Evolutionary conservation across 2,329 filamentous ascomycete genomes (phyloP).

Genomic region (Trichoderma atrobrunneum): DNA sequence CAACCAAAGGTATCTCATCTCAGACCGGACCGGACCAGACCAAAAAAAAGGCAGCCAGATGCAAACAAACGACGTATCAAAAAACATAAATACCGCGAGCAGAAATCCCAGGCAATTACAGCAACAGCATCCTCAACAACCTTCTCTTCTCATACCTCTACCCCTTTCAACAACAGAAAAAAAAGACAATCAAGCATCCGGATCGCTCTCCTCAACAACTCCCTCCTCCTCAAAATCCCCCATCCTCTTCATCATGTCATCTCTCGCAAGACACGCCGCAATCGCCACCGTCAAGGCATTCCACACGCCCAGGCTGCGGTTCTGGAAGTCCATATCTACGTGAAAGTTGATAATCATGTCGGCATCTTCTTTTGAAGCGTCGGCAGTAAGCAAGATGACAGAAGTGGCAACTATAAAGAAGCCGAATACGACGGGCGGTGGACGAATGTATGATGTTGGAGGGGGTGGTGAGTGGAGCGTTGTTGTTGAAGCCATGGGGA

Average conservation of each 20-base stretch:
- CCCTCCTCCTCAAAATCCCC: constrained; percentile 36
- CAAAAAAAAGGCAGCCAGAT: not conserved
- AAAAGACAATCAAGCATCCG: constrained; percentile 33
- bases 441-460: constrained; percentile 27
- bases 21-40: not conserved
- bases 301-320: constrained; percentile 42
- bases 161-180: not conserved
- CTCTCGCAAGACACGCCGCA: constrained; percentile 40
- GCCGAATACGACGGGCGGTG: constrained; percentile 43
- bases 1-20: not conserved
- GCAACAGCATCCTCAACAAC: not conserved
- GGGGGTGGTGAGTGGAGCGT: not conserved
- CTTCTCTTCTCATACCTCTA: not conserved
- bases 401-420: constrained; percentile 41
- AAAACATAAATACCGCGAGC: not conserved
- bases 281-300: constrained; percentile 44
- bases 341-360: constrained; percentile 42
- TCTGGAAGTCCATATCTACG: constrained; percentile 40
- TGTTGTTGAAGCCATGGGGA: not conserved
- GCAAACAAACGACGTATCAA: not conserved
- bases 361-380: constrained; percentile 35
- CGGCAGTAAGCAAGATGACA: constrained; percentile 40
- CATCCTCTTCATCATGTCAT: constrained; percentile 36
- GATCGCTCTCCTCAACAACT: constrained; percentile 35
- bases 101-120: not conserved